A percentile compares a stretch with the other conserved stretches of the same genome.
These are phyloP conservation scores for Kwoniella sp. DNA, from an alignment of 768 basidiomycete genomes.

Conservation along the genomic window DNA sequence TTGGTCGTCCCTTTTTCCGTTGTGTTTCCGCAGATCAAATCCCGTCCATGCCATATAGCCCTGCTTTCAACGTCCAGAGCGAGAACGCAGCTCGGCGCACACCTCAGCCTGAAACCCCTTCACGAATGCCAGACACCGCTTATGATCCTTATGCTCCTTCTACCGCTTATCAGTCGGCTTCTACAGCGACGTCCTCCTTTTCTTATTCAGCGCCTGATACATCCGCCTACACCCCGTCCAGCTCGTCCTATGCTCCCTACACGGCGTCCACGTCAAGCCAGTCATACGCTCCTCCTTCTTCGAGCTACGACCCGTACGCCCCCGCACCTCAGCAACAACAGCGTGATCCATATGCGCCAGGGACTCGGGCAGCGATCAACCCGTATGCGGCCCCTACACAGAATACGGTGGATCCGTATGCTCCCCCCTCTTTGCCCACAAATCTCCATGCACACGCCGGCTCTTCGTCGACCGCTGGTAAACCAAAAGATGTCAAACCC, in stretches of 20 bases:
- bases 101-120: conserved; percentile 35
- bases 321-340: conserved; percentile 3
- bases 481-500: conserved; percentile 8
- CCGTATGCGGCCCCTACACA: conserved; percentile 23
- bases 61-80: conserved; percentile 3
- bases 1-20: neutral
- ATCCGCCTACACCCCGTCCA: conserved; percentile 8
- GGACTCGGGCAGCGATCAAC: neutral
- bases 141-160: conserved; percentile 34
- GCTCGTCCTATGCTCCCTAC: conserved; percentile 20
- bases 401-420: conserved; percentile 14
- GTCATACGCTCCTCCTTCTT: conserved; percentile 18
- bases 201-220: conserved; percentile 5
- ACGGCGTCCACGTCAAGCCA: conserved; percentile 6
- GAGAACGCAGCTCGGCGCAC: conserved; percentile 49
- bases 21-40: neutral
- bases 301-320: conserved; percentile 7
- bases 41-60: conserved; percentile 11
- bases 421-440: neutral
- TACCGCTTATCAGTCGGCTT: neutral
- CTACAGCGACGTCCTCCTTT: neutral
- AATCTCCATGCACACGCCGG: neutral
- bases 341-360: neutral
- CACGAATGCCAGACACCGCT: conserved; percentile 17
- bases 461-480: conserved; percentile 8